These are phyloP conservation scores for Leccinum aurantiacum DNA, from an alignment of 768 basidiomycete species.

Conservation along the genomic window DNA sequence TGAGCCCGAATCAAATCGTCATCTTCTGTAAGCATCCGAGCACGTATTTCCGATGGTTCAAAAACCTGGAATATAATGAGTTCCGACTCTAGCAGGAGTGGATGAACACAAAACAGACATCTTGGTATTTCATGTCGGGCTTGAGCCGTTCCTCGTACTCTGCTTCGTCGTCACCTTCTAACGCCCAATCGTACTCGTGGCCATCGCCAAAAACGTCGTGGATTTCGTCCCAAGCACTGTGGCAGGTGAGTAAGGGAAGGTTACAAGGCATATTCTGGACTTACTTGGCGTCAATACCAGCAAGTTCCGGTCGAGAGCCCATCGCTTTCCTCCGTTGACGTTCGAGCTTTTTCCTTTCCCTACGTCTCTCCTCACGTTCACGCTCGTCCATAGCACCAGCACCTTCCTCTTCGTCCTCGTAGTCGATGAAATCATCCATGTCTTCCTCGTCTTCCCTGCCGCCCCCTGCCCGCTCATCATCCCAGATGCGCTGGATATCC, in stretches of 20 bases:
- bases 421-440: conserved; percentile 75
- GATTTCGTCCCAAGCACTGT: conserved; percentile 88
- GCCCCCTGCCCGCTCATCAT: conserved; percentile 61
- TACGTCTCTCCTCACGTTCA: conserved; percentile 71
- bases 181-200: conserved; percentile 93
- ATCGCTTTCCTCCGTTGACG: conserved; percentile 64
- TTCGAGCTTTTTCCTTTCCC: conserved; percentile 62
- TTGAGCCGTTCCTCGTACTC: conserved; percentile 51
- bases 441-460: conserved; percentile 58
- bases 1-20: conserved; percentile 88
- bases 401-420: conserved; percentile 78
- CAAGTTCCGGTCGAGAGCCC: conserved; percentile 66
- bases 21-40: conserved; percentile 85
- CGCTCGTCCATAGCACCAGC: conserved; percentile 76
- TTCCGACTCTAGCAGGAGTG: conserved; percentile 1
- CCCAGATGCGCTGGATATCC: conserved; percentile 72
- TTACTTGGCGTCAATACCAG: conserved; percentile 82
- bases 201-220: conserved; percentile 50
- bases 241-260: conserved; percentile 15
- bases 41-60: conserved; percentile 94
- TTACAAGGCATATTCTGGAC: conserved; percentile 29
- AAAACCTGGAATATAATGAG: conserved; percentile 66
- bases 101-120: conserved; percentile 48
- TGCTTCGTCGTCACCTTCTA: conserved; percentile 73
- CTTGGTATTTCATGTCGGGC: conserved; percentile 79